Base-by-base conservation (phyloP, 2,329 filamentous ascomycete genomes). In the Claviceps sp. region DNA sequence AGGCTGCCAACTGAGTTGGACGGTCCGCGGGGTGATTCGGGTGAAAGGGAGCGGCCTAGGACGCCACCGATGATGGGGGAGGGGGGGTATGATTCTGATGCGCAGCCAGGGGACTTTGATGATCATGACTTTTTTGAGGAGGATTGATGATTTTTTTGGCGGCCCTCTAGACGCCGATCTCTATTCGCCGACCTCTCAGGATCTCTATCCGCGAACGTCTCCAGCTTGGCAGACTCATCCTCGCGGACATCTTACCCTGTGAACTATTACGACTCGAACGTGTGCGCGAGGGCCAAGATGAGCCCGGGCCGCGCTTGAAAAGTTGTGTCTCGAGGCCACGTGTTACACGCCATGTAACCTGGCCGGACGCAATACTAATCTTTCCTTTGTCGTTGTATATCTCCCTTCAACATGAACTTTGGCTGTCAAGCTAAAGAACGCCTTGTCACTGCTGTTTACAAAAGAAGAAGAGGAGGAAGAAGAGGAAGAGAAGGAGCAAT, bases 51-150 rank as follows among this genome's bases (percentile, higher is more conserved):
- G 16, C 68, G 69, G 44, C 77, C 76, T 5, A 69, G 75, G 55
- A 84, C 81, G 52, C 80, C 81, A 30, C 78, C 78, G 0, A 82
- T 83, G 76, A 78, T 81, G 75, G 71, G 70, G 38, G 65, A 73
- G 38, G 73, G 72, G 54, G 72, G 71, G 37, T 84, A 84, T 62
- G 81, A 84, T 61, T 72, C 72, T 34, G 80, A 84, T 62, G 81
- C 81, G 6, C 74, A 74, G 40, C 72, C 75, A 3, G 78, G 74
- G 53, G 75, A 78, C 51, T 79, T 79, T 65, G 77, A 81, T 59
- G 77, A 81, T 62, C 73, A 77, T 38, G 76, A 75, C 51, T 80
- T 80, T 66, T 79, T 78, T 58, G 75, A 77, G 56, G 73, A 78
- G 59, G 69, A 72, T 55, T 68, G 55, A 61, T 54, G 43, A 17